Percentiles rank a stretch among this genome's conserved stretches.
phyloP scores from a whole-genome alignment of 2,329 filamentous ascomycete species.

The Diatrype stigma region DNA sequence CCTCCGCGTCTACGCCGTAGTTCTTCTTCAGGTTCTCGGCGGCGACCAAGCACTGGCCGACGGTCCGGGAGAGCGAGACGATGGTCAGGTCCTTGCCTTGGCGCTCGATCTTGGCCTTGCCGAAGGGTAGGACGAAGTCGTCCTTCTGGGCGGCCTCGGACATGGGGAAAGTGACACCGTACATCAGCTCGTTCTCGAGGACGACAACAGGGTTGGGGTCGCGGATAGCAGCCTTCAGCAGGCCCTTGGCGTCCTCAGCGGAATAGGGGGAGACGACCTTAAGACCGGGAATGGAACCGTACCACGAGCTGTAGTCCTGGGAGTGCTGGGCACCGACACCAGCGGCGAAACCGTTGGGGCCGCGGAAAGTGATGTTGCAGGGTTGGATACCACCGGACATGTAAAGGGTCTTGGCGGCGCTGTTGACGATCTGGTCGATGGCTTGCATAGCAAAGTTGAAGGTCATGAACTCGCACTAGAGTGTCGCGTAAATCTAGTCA shows the following conservation, averaged over 20 bases:
- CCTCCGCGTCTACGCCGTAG: slow-evolving; percentile 92
- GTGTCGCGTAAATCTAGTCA: slow-evolving; percentile 3
- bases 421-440: slow-evolving; percentile 99
- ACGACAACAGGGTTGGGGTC: slow-evolving; percentile 96
- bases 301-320: slow-evolving; percentile 98
- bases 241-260: slow-evolving; percentile 95
- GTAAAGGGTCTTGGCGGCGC: slow-evolving; percentile 97
- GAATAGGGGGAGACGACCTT: slow-evolving; percentile 98
- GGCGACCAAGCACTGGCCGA: slow-evolving; percentile 84
- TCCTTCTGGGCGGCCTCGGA: slow-evolving; percentile 92
- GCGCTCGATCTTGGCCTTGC: slow-evolving; percentile 99
- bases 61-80: slow-evolving; percentile 89
- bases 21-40: slow-evolving; percentile 92
- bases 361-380: slow-evolving; percentile 99
- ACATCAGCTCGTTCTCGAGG: slow-evolving; percentile 85
- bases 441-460: slow-evolving; percentile 99
- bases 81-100: slow-evolving; percentile 94
- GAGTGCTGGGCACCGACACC: slow-evolving; percentile 98
- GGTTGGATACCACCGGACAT: slow-evolving; percentile 99
- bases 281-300: slow-evolving; percentile 93
- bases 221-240: slow-evolving; percentile 94
- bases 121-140: slow-evolving; percentile 95
- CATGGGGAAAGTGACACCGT: slow-evolving; percentile 95
- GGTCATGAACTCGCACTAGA: slow-evolving; percentile 98
- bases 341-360: slow-evolving; percentile 94